These are phyloP conservation scores for Suillus spraguei DNA, from an alignment of 768 basidiomycete species.

Conservation along the genomic window DNA sequence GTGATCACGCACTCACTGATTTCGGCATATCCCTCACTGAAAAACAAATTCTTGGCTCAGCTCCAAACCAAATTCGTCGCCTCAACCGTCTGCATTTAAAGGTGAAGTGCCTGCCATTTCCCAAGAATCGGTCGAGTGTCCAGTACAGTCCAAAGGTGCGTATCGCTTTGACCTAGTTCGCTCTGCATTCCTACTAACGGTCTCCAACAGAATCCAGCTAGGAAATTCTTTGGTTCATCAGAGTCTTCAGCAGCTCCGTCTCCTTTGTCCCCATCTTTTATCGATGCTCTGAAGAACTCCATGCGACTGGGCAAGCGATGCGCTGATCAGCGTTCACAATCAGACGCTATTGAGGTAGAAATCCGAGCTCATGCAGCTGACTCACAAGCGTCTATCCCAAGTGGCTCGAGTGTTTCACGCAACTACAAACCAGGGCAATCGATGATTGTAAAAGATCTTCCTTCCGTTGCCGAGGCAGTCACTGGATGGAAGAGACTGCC, in stretches of 20 bases:
- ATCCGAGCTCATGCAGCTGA: no score
- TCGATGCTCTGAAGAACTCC: not conserved
- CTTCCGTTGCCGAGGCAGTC: not conserved
- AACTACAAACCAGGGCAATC: not conserved
- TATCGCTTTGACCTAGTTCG: no score
- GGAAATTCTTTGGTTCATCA: not conserved
- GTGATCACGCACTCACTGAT: slow-evolving; percentile 43
- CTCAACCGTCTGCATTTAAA: slow-evolving; percentile 26
- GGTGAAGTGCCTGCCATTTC: slow-evolving; percentile 30
- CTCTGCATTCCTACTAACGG: not conserved
- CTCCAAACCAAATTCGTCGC: not conserved
- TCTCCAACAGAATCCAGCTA: not conserved
- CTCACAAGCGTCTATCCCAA: not conserved
- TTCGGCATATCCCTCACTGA: slow-evolving; percentile 48
- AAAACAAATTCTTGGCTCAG: slow-evolving; percentile 35
- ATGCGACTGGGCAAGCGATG: not conserved
- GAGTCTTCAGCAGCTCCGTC: not conserved
- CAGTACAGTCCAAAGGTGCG: slow-evolving; percentile 7
- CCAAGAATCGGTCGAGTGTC: slow-evolving; percentile 16
- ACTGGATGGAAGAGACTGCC: slow-evolving; percentile 30
- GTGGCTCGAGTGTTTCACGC: not conserved
- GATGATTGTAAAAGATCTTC: not conserved
- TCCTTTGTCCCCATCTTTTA: not conserved
- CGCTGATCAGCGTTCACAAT: not conserved
- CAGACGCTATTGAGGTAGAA: not conserved